phyloP scores from a whole-genome alignment of 768 basidiomycete species.

The Rhodocollybia butyracea region DNA sequence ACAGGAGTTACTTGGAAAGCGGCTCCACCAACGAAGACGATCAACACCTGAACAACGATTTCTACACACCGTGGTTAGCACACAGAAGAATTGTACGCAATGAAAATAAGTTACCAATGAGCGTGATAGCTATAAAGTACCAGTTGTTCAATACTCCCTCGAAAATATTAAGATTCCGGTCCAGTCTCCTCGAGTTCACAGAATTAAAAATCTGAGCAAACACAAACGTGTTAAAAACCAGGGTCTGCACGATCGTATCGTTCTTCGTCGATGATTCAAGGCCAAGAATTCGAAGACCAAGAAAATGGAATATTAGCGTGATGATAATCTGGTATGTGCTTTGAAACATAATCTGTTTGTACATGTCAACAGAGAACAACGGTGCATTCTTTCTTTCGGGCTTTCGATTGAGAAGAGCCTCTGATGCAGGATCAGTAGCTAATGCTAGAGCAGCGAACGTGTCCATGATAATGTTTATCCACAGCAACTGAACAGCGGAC shows the following conservation, averaged over 20 bases:
- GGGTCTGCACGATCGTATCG: slow-evolving; percentile 61
- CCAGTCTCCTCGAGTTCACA: slow-evolving; percentile 85
- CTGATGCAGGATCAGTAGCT: slow-evolving; percentile 92
- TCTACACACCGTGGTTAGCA: slow-evolving; percentile 43
- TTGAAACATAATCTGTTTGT: slow-evolving; percentile 93
- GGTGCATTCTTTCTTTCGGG: slow-evolving; percentile 90
- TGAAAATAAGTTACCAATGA: slow-evolving; percentile 60
- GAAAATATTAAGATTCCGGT: slow-evolving; percentile 85
- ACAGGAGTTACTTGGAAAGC: slow-evolving; percentile 88
- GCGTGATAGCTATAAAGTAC: slow-evolving; percentile 83
- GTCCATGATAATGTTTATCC: slow-evolving; percentile 99
- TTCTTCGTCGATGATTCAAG: slow-evolving; percentile 37
- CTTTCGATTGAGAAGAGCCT: slow-evolving; percentile 76
- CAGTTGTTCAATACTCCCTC: slow-evolving; percentile 75
- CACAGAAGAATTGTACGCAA: not conserved
- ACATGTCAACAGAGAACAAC: slow-evolving; percentile 90
- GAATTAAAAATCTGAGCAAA: slow-evolving; percentile 98
- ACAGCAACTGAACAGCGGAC: slow-evolving; percentile 92
- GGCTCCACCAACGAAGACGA: slow-evolving; percentile 87
- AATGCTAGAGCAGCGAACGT: slow-evolving; percentile 97
- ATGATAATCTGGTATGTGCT: slow-evolving; percentile 82
- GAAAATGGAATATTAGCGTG: slow-evolving; percentile 88
- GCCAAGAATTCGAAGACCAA: slow-evolving; percentile 69
- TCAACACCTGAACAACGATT: slow-evolving; percentile 80
- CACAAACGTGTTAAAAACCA: slow-evolving; percentile 98